phyloP scores from a whole-genome alignment of 2,329 filamentous ascomycete species.

The Eurotiales sp. region DNA sequence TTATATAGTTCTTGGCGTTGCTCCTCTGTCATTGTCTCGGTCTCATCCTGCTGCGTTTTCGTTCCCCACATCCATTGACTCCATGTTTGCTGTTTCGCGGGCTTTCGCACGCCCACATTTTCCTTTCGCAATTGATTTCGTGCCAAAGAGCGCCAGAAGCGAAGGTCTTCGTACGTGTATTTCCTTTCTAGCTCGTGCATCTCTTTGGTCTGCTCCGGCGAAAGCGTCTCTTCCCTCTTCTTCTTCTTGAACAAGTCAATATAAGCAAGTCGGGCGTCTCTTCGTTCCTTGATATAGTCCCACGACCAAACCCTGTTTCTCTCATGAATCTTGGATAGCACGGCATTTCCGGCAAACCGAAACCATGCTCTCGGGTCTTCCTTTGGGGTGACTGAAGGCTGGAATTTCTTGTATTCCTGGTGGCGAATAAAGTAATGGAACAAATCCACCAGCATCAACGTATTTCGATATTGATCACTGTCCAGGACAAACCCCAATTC shows the following conservation, averaged over 20 bases:
- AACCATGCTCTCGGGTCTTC: slow-evolving; percentile 93
- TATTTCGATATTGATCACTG: slow-evolving; percentile 95
- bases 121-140: slow-evolving; percentile 94
- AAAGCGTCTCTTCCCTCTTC: slow-evolving; percentile 67
- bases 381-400: slow-evolving; percentile 78
- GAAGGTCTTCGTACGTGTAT: slow-evolving; percentile 86
- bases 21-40: slow-evolving; percentile 87
- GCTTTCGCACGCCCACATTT: slow-evolving; percentile 79
- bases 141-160: slow-evolving; percentile 94
- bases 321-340: slow-evolving; percentile 92
- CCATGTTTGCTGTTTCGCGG: slow-evolving; percentile 75
- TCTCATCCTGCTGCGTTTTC: slow-evolving; percentile 68
- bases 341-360: slow-evolving; percentile 81
- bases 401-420: slow-evolving; percentile 91
- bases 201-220: slow-evolving; percentile 66
- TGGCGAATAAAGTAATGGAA: slow-evolving; percentile 99
- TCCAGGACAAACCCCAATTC: slow-evolving; percentile 98
- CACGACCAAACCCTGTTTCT: slow-evolving; percentile 91
- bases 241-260: slow-evolving; percentile 96
- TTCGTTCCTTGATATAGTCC: slow-evolving; percentile 88
- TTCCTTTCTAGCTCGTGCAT: slow-evolving; percentile 78
- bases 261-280: slow-evolving; percentile 83
- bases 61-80: slow-evolving; percentile 86
- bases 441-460: slow-evolving; percentile 93
- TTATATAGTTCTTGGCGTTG: slow-evolving; percentile 95